Evolutionary conservation across 306 rosid genomes (phyloP).

Genomic region (Pterocarpus santalinus): DNA sequence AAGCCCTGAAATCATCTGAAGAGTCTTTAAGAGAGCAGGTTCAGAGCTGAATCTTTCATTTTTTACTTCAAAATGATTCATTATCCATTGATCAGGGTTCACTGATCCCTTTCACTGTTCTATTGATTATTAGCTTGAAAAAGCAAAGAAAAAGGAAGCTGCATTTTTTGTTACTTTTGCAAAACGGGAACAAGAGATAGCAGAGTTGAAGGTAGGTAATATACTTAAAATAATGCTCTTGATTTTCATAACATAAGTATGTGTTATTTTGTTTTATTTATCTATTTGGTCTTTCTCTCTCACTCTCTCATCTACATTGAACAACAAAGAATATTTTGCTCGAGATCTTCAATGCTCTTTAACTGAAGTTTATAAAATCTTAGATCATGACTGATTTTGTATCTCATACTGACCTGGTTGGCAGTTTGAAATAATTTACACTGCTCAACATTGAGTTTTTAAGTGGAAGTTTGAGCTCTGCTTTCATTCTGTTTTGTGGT

Average conservation of each 20-base stretch:
- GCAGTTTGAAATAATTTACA: slow-evolving; percentile 1
- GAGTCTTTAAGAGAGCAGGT: slow-evolving; percentile 95
- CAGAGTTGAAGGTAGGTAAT: slow-evolving; percentile 91
- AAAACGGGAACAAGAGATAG: slow-evolving; percentile 93
- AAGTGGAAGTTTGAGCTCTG: not conserved
- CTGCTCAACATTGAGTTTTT: not conserved
- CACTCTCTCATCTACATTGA: slow-evolving; percentile 15
- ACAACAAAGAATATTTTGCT: not conserved
- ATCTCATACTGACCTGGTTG: slow-evolving; percentile 10
- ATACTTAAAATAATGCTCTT: slow-evolving; percentile 9
- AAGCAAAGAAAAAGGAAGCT: slow-evolving; percentile 97
- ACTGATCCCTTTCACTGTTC: slow-evolving; percentile 32
- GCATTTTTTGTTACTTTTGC: slow-evolving; percentile 95
- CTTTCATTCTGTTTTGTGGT: slow-evolving; percentile 4
- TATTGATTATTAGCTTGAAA: slow-evolving; percentile 73
- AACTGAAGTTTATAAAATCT: slow-evolving; percentile 11
- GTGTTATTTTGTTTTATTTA: slow-evolving; percentile 28
- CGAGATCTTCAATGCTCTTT: slow-evolving; percentile 19
- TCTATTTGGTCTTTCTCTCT: slow-evolving; percentile 14
- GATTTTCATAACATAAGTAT: slow-evolving; percentile 4
- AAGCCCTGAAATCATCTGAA: slow-evolving; percentile 81
- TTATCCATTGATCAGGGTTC: slow-evolving; percentile 27
- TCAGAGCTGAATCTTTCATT: slow-evolving; percentile 30
- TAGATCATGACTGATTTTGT: not conserved
- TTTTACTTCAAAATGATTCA: slow-evolving; percentile 30